Evolutionary conservation across 2,329 filamentous ascomycete species (phyloP).

Genomic region (Talaromyces verruculosus): DNA sequence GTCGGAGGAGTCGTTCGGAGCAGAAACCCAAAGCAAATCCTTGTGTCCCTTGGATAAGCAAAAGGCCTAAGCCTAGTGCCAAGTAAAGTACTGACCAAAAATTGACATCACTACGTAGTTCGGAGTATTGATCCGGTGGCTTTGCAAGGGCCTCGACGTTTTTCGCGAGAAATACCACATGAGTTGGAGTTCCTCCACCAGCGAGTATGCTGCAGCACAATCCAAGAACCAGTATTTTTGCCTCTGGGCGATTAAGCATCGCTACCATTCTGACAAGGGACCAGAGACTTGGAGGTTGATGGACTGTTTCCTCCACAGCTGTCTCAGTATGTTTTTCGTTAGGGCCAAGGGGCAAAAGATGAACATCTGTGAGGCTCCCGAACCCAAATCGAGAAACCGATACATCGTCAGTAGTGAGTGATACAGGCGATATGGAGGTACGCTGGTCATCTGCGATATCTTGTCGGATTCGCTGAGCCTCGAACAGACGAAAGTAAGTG

Average conservation of each 20-base stretch:
- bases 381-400: neutral
- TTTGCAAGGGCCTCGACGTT: conserved; percentile 71
- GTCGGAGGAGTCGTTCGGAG: conserved; percentile 78
- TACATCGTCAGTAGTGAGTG: neutral
- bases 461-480: neutral
- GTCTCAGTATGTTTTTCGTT: neutral
- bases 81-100: conserved; percentile 90
- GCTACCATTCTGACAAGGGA: neutral
- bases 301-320: neutral
- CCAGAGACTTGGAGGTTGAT: neutral
- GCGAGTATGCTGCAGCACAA: conserved; percentile 73
- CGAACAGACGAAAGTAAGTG: neutral
- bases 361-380: neutral
- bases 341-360: neutral
- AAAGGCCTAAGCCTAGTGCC: conserved; percentile 73
- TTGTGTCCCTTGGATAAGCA: conserved; percentile 67
- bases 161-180: conserved; percentile 84
- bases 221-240: conserved; percentile 70
- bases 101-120: conserved; percentile 68
- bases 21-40: conserved; percentile 77
- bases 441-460: neutral
- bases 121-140: conserved; percentile 50
- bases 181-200: conserved; percentile 74
- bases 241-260: conserved; percentile 71
- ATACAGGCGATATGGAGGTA: neutral